Evolutionary conservation across 1,284 basidiomycete genomes (phyloP).

Genomic region (Rugosomyces carneus): DNA sequence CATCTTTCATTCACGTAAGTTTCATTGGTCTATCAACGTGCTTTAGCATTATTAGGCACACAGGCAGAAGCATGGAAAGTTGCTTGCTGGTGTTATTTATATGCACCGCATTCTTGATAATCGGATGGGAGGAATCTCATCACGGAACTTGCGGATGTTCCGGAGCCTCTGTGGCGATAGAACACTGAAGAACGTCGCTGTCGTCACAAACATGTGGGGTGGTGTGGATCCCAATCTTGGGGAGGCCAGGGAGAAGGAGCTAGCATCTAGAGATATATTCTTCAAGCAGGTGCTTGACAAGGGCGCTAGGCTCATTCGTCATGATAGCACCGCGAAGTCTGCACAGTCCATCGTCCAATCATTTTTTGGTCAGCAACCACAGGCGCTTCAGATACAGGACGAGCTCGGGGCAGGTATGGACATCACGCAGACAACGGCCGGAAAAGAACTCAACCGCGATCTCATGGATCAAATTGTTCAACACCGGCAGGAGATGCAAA

Average conservation of each 20-base stretch:
- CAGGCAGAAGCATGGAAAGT: slow-evolving; percentile 36
- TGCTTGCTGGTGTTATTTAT: slow-evolving; percentile 47
- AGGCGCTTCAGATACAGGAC: slow-evolving; percentile 22
- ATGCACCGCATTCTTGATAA: slow-evolving; percentile 50
- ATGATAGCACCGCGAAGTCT: slow-evolving; percentile 29
- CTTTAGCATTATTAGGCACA: slow-evolving; percentile 2
- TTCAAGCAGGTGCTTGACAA: slow-evolving; percentile 40
- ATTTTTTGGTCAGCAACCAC: slow-evolving; percentile 26
- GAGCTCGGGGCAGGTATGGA: slow-evolving; percentile 26
- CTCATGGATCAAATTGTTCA: slow-evolving; percentile 28
- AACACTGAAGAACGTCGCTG: slow-evolving; percentile 40
- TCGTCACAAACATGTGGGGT: slow-evolving; percentile 50
- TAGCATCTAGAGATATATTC: slow-evolving; percentile 35
- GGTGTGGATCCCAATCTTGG: slow-evolving; percentile 31
- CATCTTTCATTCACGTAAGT: slow-evolving; percentile 25
- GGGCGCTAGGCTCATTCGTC: slow-evolving; percentile 35
- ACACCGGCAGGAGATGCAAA: slow-evolving; percentile 32
- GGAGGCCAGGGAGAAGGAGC: slow-evolving; percentile 34
- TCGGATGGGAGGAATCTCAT: slow-evolving; percentile 45
- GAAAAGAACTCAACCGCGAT: slow-evolving; percentile 26
- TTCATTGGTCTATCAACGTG: neutral
- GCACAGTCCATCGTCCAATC: slow-evolving; percentile 29
- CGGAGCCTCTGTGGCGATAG: slow-evolving; percentile 45
- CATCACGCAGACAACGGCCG: slow-evolving; percentile 31
- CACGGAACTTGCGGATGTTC: slow-evolving; percentile 46